Percentiles rank a stretch among this genome's conserved stretches.
phyloP scores from a whole-genome alignment of 2,329 filamentous ascomycete species.

The Cladosporium sp. region DNA sequence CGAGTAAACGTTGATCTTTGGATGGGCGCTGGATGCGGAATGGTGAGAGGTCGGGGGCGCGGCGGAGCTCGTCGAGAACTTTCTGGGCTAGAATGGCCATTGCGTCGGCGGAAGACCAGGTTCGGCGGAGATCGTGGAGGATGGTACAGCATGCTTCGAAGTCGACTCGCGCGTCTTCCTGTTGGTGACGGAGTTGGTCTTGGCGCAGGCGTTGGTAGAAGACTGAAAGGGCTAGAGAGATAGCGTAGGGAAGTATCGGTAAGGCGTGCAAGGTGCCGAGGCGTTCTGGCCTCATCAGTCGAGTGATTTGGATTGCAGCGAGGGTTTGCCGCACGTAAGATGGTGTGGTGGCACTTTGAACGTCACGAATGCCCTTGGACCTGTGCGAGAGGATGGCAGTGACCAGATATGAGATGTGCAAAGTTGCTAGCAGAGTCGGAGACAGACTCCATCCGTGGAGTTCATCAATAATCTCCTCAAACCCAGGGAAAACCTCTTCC shows the following conservation, averaged over 20 bases:
- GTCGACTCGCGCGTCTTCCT: constrained; percentile 43
- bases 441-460: constrained; percentile 35
- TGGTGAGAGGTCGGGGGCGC: constrained; percentile 22
- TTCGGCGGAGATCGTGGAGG: constrained; percentile 39
- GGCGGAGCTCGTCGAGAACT: constrained; percentile 28
- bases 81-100: constrained; percentile 36
- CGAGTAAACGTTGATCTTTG: constrained; percentile 12
- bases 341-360: constrained; percentile 37
- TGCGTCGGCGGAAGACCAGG: constrained; percentile 44
- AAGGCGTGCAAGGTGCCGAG: constrained; percentile 46
- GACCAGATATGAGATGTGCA: constrained; percentile 54
- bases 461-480: constrained; percentile 40
- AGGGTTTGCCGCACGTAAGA: constrained; percentile 52
- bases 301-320: constrained; percentile 51
- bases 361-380: constrained; percentile 37
- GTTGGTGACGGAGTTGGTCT: constrained; percentile 44
- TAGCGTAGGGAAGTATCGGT: constrained; percentile 52
- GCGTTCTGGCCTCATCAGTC: constrained; percentile 42
- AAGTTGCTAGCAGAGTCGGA: constrained; percentile 37
- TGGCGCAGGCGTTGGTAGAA: constrained; percentile 54
- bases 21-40: constrained; percentile 23
- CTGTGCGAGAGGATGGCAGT: constrained; percentile 55
- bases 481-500: constrained; percentile 44
- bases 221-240: constrained; percentile 52
- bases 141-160: constrained; percentile 41